phyloP scores from a whole-genome alignment of 495 filamentous ascomycete species.

The Penicillium paxilli region DNA sequence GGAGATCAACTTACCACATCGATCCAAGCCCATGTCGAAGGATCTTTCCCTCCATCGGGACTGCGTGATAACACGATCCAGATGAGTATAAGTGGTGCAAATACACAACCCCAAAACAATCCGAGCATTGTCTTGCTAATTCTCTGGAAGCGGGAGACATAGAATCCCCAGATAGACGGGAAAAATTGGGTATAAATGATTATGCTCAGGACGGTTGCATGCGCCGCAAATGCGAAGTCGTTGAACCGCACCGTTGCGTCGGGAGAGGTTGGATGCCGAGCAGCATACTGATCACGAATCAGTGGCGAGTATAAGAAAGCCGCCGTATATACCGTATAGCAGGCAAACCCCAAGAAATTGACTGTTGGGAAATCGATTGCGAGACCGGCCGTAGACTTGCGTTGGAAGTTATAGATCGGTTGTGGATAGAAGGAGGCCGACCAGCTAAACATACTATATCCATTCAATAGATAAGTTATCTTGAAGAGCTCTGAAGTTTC shows the following conservation, averaged over 20 bases:
- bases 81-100: conserved; percentile 55
- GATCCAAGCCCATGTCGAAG: conserved; percentile 68
- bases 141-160: conserved; percentile 49
- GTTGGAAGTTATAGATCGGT: conserved; percentile 69
- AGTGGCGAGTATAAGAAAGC: conserved; percentile 75
- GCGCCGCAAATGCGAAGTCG: conserved; percentile 82
- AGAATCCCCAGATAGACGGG: conserved; percentile 72
- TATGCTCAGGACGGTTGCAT: conserved; percentile 68
- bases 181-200: conserved; percentile 74
- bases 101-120: conserved; percentile 64
- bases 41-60: conserved; percentile 54
- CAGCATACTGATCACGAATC: conserved; percentile 80
- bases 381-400: conserved; percentile 75
- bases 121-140: conserved; percentile 66
- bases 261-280: conserved; percentile 67
- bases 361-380: conserved; percentile 83
- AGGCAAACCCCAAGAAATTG: conserved; percentile 80
- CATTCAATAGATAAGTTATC: neutral
- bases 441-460: conserved; percentile 65
- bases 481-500: neutral
- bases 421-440: conserved; percentile 93
- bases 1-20: conserved; percentile 62
- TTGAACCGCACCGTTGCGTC: conserved; percentile 86
- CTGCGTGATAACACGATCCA: conserved; percentile 52
- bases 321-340: conserved; percentile 72